Evolutionary conservation across 495 filamentous ascomycete species (phyloP), one percentile per base, ranked within the genome.

Genomic region (Ascobolus immersus): DNA sequence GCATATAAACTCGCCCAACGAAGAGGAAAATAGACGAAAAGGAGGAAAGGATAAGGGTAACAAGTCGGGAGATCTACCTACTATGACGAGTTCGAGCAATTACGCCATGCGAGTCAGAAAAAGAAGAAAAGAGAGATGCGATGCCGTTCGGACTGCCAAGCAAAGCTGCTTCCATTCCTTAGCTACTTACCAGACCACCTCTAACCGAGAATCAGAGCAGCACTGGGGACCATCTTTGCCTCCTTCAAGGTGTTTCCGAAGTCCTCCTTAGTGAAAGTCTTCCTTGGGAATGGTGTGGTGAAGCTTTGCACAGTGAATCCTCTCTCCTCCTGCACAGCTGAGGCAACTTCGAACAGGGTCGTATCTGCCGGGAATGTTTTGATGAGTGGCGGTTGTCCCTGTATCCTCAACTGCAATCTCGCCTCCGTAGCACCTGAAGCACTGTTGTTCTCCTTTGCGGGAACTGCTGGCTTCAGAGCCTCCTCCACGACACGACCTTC

Each of bases 211-310:
- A 92, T 67, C 36, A 99, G 58, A 35, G 72, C 80, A 34, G 81
- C 82, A 42, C 77, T 90, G 7, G 86, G 86, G 9, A 78, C 71
- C 38, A 93, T 55, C 9, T 79, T 80, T 17, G 89, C 74, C 50
- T 99, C 89, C 55, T 86, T 86, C 39, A 99, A 52, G 11, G 81
- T 80, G 59, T 79, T 71, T 6, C 77, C 75, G 48, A 92, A 91
- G 50, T 86, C 90, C 17, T 58, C 53, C 24, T 75, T 64, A 28
- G 58, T 53, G 39, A 72, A 99, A 0, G 71, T 61, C 57, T 94
- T 94, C 47, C 62, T 69, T 4, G 86, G 86, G 48, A 82, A 94
- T 17, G 67, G 92, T 49, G 71, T 73, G 4, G 69, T 65, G 49
- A 99, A 91, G 39, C 66, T 78, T 22, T 56, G 59, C 12, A 86